Percentiles rank a stretch among this genome's conserved stretches.
Evolutionary conservation across 192 early-diverging fungal genomes (phyloP).

Genomic region (Phlyctochytrium bullatum): DNA sequence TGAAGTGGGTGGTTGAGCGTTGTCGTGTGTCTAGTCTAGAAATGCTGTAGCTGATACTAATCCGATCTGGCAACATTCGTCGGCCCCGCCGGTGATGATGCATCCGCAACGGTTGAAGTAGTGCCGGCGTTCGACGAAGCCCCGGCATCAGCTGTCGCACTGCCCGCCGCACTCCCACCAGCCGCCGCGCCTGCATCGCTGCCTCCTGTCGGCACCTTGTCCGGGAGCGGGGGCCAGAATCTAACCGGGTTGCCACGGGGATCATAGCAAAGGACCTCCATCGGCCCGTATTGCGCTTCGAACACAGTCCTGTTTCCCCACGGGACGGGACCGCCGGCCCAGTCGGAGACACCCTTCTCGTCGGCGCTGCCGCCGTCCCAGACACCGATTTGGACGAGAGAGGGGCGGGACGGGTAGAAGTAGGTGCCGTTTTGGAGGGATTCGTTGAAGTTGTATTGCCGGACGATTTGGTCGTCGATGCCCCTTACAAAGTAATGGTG

Average conservation of each 20-base stretch:
- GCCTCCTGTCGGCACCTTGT: no score
- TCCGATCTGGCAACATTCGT: no score
- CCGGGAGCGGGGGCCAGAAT: background rate
- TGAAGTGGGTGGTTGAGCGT: no score
- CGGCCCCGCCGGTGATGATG: no score
- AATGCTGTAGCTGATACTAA: no score
- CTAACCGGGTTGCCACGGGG: background rate
- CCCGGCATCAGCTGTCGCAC: no score
- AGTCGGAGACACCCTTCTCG: background rate
- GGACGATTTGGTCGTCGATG: conserved; percentile 1
- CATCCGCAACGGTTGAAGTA: no score
- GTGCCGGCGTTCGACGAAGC: no score
- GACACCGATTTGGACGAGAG: conserved; percentile 22
- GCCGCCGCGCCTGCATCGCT: no score
- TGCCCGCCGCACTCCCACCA: no score
- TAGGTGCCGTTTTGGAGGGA: background rate
- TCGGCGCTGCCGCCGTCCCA: conserved; percentile 24
- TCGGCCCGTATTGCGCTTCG: background rate
- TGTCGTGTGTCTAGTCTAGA: no score
- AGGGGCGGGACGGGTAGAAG: background rate
- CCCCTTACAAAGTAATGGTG: no score
- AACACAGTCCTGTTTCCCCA: conserved; percentile 4
- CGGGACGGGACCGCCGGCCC: conserved; percentile 13
- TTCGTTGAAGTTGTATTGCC: background rate
- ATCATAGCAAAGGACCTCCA: conserved; percentile 10